A percentile compares a stretch with the other conserved stretches of the same genome.
phyloP scores from a whole-genome alignment of 805 yeast genomes.

The Zygotorulaspora danielsina region DNA sequence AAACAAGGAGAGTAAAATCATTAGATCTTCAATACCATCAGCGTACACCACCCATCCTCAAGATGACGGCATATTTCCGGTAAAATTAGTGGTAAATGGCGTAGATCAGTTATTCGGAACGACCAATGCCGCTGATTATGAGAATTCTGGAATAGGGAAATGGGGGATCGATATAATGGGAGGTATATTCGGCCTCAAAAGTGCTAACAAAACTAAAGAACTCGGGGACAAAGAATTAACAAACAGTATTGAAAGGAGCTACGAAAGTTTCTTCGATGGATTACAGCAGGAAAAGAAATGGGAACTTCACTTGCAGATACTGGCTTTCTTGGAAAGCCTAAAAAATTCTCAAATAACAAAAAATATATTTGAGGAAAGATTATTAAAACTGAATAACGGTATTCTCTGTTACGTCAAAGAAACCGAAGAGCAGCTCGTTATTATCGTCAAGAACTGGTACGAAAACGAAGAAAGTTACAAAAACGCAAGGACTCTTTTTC shows the following conservation, averaged over 20 bases:
- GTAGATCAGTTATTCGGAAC: constrained; percentile 21
- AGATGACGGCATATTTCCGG: constrained; percentile 14
- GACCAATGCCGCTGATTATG: not conserved
- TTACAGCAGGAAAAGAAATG: constrained; percentile 24
- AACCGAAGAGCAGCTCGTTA: constrained; percentile 14
- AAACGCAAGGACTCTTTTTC: constrained; percentile 13
- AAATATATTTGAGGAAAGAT: constrained; percentile 26
- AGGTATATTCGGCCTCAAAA: constrained; percentile 9
- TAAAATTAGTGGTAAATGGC: constrained; percentile 29
- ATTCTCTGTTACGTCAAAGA: constrained; percentile 30
- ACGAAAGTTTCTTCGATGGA: constrained; percentile 22
- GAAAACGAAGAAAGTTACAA: constrained; percentile 11
- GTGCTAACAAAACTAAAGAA: not conserved
- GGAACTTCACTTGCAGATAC: constrained; percentile 27
- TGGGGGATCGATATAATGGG: constrained; percentile 27
- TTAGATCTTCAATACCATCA: constrained; percentile 28
- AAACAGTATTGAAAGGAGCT: constrained; percentile 5
- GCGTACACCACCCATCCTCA: constrained; percentile 10
- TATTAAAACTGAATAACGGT: constrained; percentile 33
- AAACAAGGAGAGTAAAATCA: constrained; percentile 12
- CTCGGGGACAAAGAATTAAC: not conserved
- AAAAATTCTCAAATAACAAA: constrained; percentile 15
- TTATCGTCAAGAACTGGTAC: constrained; percentile 34
- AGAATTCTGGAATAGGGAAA: not conserved
- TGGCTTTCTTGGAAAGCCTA: constrained; percentile 17